Conservation (phyloP, 768 basidiomycete genomes). For the Mycena latifolia region DNA sequence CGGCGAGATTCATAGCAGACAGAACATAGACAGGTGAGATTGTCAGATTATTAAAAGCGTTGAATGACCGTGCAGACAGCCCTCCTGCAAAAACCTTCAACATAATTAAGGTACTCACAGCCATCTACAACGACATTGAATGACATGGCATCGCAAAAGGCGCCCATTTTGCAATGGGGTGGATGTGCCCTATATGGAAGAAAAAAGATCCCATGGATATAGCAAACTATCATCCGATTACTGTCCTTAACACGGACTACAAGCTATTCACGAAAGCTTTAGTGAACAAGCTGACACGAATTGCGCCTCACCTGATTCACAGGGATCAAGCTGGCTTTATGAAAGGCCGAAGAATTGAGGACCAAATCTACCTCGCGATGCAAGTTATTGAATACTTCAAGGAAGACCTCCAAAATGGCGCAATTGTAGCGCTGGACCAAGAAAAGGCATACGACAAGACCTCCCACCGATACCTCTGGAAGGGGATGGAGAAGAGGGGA, state of each 20-base stretch:
- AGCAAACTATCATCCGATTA: neutral
- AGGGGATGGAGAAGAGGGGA: neutral
- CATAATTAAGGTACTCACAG: too few species aligned
- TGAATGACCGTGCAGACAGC: too few species aligned
- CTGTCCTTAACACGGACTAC: slow-evolving; percentile 1
- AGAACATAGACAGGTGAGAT: neutral
- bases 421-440: too few species aligned
- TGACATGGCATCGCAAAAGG: too few species aligned
- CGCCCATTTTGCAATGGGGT: neutral
- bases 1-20: slow-evolving; percentile 2
- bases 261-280: neutral
- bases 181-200: slow-evolving; percentile 14
- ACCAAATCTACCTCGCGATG: slow-evolving; percentile 39
- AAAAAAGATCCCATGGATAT: neutral
- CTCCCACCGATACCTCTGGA: slow-evolving; percentile 30
- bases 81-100: too few species aligned
- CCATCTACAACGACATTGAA: too few species aligned
- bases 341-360: too few species aligned
- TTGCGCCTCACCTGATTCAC: neutral
- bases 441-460: slow-evolving; percentile 36
- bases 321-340: slow-evolving; percentile 35
- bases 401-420: neutral
- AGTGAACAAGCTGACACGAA: neutral
- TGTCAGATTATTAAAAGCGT: neutral
- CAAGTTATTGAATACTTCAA: slow-evolving; percentile 23